Conservation (phyloP, 1,139 yeast species). For the Kurtzmaniella quercitrusa region DNA sequence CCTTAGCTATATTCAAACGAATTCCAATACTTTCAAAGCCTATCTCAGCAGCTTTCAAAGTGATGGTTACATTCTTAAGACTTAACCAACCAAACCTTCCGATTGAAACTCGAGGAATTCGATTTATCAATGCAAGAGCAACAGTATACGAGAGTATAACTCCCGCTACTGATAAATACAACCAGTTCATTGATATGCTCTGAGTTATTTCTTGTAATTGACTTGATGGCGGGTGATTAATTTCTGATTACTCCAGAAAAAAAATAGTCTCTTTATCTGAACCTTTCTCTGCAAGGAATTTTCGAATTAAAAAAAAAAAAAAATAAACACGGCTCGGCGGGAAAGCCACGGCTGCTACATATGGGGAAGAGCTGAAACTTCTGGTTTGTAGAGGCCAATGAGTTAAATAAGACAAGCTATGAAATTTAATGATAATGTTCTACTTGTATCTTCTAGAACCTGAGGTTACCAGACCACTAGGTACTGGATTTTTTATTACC, state of each 20-base stretch:
- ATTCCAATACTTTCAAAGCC: conserved; percentile 21
- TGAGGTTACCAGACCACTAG: neutral
- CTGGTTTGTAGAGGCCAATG: neutral
- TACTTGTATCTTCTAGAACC: too few relatives aligned
- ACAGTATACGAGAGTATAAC: conserved; percentile 16
- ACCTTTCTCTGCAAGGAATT: neutral
- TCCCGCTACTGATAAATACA: conserved; percentile 7
- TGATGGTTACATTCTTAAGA: conserved; percentile 26
- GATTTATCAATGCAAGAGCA: conserved; percentile 22
- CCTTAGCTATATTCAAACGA: conserved; percentile 23
- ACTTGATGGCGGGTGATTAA: neutral
- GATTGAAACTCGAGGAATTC: conserved; percentile 31
- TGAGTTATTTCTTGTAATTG: neutral
- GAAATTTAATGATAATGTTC: too few relatives aligned
- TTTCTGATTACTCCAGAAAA: neutral
- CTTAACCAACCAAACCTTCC: conserved; percentile 37
- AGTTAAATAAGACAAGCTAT: too few relatives aligned
- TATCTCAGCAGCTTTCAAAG: conserved; percentile 15
- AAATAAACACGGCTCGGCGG: neutral
- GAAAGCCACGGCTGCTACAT: neutral
- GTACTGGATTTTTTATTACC: too few relatives aligned
- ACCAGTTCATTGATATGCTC: neutral
- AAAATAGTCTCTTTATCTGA: neutral
- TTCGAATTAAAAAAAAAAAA: neutral
- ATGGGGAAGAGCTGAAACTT: neutral